Percentiles rank a stretch among this genome's conserved stretches.
phyloP scores from a whole-genome alignment of 1,284 basidiomycete species.

The Phenoliferia sp. region DNA sequence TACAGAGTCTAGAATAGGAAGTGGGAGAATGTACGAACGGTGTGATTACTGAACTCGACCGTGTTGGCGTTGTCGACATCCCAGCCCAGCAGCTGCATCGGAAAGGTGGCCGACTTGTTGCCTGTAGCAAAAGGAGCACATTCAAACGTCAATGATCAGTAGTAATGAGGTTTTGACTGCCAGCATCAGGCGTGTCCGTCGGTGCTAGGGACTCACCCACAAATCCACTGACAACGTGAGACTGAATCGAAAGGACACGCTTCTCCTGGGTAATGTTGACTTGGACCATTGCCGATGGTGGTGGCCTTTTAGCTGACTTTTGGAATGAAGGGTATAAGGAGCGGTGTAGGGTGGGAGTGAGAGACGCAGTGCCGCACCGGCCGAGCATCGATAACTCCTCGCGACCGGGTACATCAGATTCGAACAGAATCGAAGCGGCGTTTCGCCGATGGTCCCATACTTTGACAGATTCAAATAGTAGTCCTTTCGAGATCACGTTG shows the following conservation, averaged over 20 bases:
- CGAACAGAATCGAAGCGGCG: no score
- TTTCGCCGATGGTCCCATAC: no score
- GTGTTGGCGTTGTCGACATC: slow-evolving; percentile 97
- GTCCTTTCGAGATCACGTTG: no score
- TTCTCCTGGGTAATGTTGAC: slow-evolving; percentile 15
- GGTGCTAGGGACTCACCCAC: slow-evolving; percentile 60
- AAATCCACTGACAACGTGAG: slow-evolving; percentile 90
- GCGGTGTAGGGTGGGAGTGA: background rate
- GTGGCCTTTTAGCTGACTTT: background rate
- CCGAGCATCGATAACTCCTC: background rate
- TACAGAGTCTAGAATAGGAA: no score
- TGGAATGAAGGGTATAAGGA: background rate
- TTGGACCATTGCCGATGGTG: background rate
- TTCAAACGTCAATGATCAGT: no score
- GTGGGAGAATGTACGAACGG: slow-evolving; percentile 48
- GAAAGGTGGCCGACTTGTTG: slow-evolving; percentile 80
- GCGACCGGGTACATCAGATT: background rate
- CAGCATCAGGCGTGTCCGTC: no score
- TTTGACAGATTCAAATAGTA: no score
- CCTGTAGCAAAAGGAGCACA: no score
- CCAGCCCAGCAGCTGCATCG: slow-evolving; percentile 88
- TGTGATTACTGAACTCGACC: slow-evolving; percentile 84
- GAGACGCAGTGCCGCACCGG: background rate
- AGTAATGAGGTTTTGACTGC: no score
- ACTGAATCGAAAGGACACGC: slow-evolving; percentile 65